Evolutionary conservation across 352 stramenopile genomes (phyloP), one percentile per base, ranked within the genome.

Genomic region (Globisporangium iwayamae): DNA sequence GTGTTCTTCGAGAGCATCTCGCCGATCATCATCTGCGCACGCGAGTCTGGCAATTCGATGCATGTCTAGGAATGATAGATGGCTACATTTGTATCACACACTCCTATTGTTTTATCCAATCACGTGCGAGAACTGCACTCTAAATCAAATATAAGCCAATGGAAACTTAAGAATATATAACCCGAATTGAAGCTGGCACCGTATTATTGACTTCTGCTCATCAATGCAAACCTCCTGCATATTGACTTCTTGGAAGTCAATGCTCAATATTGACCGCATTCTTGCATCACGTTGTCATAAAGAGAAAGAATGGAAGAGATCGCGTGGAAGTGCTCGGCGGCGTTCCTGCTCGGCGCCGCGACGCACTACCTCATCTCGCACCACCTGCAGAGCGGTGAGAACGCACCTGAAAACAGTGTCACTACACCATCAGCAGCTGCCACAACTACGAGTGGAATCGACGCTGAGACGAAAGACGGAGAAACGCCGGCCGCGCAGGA

Each of bases 291-390:
- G 54, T 2, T 28, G 11, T 1, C 13, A 60, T 10, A 52, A 52
- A 10, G 20, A 38, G 36, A 62, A 62, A 30, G 39, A 45, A 65
- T 79, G 74, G 82, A 93, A 41, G 81, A 93, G 60, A 39, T 91
- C 22, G 74, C 71, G 32, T 93, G 85, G 85, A 93, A 93, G 73
- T 91, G 82, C 71, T 82, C 83, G 46, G 72, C 63, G 50, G 85
- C 85, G 65, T 93, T 93, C 70, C 62, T 89, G 66, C 67, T 93
- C 50, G 85, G 85, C 57, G 81, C 68, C 2, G 85, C 79, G 41
- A 79, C 85, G 63, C 81, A 92, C 56, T 91, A 91, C 60, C 65
- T 81, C 46, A 64, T 87, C 30, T 75, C 69, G 3, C 67, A 66
- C 1, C 74, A 85, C 32, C 58, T 87, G 10, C 64, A 75, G 30